phyloP scores from a whole-genome alignment of 2,329 filamentous ascomycete species.

The Aspergillus sp. region DNA sequence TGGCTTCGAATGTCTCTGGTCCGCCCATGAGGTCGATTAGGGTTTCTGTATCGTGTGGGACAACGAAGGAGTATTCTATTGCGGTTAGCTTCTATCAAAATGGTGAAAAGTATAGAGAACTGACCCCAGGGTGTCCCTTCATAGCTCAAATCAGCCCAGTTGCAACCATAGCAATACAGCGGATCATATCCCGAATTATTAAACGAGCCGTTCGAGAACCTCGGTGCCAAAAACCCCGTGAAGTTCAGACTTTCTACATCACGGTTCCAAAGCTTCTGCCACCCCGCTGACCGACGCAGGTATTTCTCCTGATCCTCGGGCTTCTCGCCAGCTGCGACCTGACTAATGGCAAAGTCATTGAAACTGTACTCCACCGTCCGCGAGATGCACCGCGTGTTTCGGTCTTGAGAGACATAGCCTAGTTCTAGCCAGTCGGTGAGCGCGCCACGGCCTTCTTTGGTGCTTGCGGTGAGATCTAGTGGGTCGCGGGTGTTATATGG shows the following conservation, averaged over 20 bases:
- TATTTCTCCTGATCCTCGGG: slow-evolving; percentile 53
- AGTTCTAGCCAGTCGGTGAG: slow-evolving; percentile 66
- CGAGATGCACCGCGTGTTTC: slow-evolving; percentile 61
- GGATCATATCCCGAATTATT: slow-evolving; percentile 46
- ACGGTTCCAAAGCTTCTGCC: slow-evolving; percentile 70
- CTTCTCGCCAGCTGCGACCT: slow-evolving; percentile 54
- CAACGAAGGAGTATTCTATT: slow-evolving; percentile 62
- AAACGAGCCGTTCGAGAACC: slow-evolving; percentile 51
- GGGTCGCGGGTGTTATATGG: slow-evolving; percentile 62
- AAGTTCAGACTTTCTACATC: slow-evolving; percentile 59
- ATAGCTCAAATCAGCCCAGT: slow-evolving; percentile 64
- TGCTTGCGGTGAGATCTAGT: slow-evolving; percentile 57
- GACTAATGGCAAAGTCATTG: slow-evolving; percentile 62
- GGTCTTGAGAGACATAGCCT: slow-evolving; percentile 62
- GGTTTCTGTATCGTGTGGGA: slow-evolving; percentile 63
- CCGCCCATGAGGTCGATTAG: slow-evolving; percentile 58
- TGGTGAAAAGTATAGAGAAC: neutral
- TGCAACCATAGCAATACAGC: slow-evolving; percentile 62
- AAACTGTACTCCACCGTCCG: slow-evolving; percentile 67
- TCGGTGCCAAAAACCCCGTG: slow-evolving; percentile 57
- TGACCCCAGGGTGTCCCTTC: slow-evolving; percentile 59
- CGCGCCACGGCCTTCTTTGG: slow-evolving; percentile 67
- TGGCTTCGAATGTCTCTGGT: slow-evolving; percentile 52
- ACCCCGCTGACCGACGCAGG: slow-evolving; percentile 64
- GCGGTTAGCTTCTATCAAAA: neutral